Conservation (phyloP, 140 eudicot species). For the Stevia rebaudiana region DNA sequence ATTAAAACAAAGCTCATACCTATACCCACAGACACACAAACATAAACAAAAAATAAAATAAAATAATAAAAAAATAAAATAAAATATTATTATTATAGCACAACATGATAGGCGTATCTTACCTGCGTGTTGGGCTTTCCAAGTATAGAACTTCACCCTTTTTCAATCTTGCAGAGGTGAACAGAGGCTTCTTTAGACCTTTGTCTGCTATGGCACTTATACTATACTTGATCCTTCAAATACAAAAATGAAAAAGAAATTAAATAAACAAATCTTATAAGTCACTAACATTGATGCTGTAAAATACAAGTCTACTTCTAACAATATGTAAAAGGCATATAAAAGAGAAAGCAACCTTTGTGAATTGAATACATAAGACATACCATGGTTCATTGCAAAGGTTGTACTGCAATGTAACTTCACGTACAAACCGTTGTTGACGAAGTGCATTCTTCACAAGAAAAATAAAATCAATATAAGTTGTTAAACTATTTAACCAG, state of each 20-base stretch:
- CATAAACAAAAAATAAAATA: not conserved
- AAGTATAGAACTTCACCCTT: conserved; percentile 91
- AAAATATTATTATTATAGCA: not conserved
- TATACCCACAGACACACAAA: conserved; percentile 10
- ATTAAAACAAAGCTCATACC: conserved; percentile 87
- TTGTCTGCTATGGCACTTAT: conserved; percentile 92
- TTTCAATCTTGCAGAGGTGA: conserved; percentile 88
- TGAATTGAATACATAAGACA: conserved; percentile 1
- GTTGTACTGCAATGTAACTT: conserved; percentile 89
- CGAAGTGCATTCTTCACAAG: conserved; percentile 73
- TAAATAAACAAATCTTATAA: not conserved
- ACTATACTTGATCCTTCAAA: conserved; percentile 79
- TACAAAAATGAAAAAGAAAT: not conserved
- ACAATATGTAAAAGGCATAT: not conserved
- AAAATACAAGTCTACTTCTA: not conserved
- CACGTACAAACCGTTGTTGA: conserved; percentile 93
- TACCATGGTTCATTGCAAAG: conserved; percentile 99
- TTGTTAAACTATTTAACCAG: not conserved
- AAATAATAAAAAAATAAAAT: no score
- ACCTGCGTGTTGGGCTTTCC: conserved; percentile 90
- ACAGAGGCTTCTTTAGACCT: conserved; percentile 83
- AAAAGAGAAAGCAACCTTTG: not conserved
- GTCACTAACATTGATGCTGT: not conserved
- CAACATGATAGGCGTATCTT: not conserved
- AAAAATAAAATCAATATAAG: not conserved